phyloP scores from a whole-genome alignment of 306 rosid genomes.

The Sicyos edulis region DNA sequence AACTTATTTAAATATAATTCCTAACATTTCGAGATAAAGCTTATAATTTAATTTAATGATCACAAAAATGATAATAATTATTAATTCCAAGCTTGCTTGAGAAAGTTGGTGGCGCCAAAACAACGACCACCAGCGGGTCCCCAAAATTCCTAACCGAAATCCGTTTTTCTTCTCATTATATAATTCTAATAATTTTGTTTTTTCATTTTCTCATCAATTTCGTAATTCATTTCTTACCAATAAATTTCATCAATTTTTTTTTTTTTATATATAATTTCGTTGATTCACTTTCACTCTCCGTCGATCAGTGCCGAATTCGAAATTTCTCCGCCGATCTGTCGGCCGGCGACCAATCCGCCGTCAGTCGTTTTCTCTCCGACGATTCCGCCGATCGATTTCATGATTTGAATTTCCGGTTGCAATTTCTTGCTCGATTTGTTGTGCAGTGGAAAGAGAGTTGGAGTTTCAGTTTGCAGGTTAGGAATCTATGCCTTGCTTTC shows the following conservation, averaged over 20 bases:
- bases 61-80: not conserved
- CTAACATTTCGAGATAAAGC: too few relatives aligned
- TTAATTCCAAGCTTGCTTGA: constrained; percentile 1
- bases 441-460: constrained; percentile 1
- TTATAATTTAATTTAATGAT: not conserved
- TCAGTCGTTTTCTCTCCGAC: not conserved
- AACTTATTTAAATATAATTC: too few relatives aligned
- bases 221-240: not conserved
- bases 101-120: constrained; percentile 21
- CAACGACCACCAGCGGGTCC: constrained; percentile 23
- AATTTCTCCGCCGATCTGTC: not conserved
- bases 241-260: not conserved
- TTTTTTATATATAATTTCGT: not conserved
- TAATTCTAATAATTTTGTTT: not conserved
- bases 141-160: constrained; percentile 19
- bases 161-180: constrained; percentile 13
- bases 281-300: not conserved
- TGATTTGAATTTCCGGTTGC: not conserved
- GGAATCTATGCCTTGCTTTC: constrained; percentile 9
- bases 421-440: constrained; percentile 3
- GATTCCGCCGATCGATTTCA: too few relatives aligned
- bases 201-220: not conserved
- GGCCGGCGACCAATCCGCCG: not conserved
- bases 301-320: not conserved
- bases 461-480: constrained; percentile 5